Conservation (phyloP, 345 rosid genomes). For the Raphanus raphanistrum region DNA sequence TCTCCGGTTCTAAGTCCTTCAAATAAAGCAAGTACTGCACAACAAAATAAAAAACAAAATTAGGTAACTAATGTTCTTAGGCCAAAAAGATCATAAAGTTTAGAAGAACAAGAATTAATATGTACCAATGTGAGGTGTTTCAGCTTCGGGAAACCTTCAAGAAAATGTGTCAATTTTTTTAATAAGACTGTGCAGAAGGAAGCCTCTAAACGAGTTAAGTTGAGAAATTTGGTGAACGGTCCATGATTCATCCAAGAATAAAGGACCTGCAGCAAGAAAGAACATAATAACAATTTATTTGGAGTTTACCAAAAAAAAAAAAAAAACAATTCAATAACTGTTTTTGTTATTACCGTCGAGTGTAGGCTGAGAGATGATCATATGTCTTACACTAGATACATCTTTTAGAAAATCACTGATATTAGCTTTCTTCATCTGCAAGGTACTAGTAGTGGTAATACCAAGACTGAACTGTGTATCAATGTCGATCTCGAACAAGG, state of each 20-base stretch:
- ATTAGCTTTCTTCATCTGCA: background rate
- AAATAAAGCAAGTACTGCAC: background rate
- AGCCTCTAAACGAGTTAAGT: slow-evolving; percentile 5
- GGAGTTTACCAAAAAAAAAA: background rate
- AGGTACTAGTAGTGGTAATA: background rate
- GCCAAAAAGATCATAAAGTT: background rate
- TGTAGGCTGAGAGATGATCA: background rate
- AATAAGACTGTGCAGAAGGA: background rate
- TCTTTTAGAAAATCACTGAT: background rate
- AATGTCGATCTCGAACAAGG: slow-evolving; percentile 10
- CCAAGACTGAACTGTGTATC: background rate
- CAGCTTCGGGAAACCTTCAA: slow-evolving; percentile 8
- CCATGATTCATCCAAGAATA: background rate
- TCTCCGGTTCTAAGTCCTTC: background rate
- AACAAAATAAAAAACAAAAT: background rate
- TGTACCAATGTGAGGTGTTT: slow-evolving; percentile 15
- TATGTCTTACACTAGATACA: slow-evolving; percentile 13
- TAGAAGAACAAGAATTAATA: background rate
- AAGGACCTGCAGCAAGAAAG: slow-evolving; percentile 6
- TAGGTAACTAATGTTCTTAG: background rate
- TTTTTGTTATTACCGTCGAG: slow-evolving; percentile 7
- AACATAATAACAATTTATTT: background rate
- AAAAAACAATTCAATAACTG: background rate
- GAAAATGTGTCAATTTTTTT: background rate
- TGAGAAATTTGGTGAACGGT: background rate